Conservation (phyloP, 768 basidiomycete genomes). For the Kondoa malvinella region DNA sequence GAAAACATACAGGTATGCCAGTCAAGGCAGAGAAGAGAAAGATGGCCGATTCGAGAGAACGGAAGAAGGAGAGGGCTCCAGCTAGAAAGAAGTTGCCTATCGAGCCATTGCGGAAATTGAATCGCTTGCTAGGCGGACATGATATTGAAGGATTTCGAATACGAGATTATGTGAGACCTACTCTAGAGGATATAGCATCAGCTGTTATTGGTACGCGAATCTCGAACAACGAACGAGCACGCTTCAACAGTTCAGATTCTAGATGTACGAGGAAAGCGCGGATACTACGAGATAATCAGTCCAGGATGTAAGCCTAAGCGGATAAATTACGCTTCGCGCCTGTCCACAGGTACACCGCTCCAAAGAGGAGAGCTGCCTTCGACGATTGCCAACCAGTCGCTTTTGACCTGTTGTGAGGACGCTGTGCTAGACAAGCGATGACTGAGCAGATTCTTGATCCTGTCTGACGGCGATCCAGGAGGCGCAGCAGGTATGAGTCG, state of each 20-base stretch:
- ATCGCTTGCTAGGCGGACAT: slow-evolving; percentile 47
- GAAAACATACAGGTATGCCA: slow-evolving; percentile 41
- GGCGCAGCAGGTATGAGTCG: slow-evolving; percentile 61
- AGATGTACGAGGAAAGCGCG: slow-evolving; percentile 82
- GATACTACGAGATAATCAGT: slow-evolving; percentile 36
- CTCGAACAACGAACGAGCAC: slow-evolving; percentile 40
- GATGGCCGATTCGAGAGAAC: slow-evolving; percentile 79
- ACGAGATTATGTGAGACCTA: too few relatives aligned
- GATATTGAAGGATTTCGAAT: too few relatives aligned
- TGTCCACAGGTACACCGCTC: slow-evolving; percentile 69
- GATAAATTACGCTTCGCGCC: slow-evolving; percentile 49
- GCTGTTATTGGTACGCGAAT: too few relatives aligned
- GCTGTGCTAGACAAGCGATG: slow-evolving; percentile 55
- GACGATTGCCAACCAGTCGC: slow-evolving; percentile 74
- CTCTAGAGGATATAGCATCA: too few relatives aligned
- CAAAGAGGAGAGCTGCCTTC: slow-evolving; percentile 69
- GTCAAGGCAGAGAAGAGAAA: slow-evolving; percentile 88
- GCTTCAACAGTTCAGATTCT: slow-evolving; percentile 67
- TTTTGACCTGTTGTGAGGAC: slow-evolving; percentile 60
- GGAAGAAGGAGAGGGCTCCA: slow-evolving; percentile 73
- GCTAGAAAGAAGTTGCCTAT: slow-evolving; percentile 84
- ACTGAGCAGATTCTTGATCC: slow-evolving; percentile 58
- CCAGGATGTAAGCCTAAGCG: neutral
- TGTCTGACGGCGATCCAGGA: slow-evolving; percentile 37
- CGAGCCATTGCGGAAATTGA: slow-evolving; percentile 81